Evolutionary conservation across 768 basidiomycete species (phyloP).

Genomic region (Mycena leptocephala): DNA sequence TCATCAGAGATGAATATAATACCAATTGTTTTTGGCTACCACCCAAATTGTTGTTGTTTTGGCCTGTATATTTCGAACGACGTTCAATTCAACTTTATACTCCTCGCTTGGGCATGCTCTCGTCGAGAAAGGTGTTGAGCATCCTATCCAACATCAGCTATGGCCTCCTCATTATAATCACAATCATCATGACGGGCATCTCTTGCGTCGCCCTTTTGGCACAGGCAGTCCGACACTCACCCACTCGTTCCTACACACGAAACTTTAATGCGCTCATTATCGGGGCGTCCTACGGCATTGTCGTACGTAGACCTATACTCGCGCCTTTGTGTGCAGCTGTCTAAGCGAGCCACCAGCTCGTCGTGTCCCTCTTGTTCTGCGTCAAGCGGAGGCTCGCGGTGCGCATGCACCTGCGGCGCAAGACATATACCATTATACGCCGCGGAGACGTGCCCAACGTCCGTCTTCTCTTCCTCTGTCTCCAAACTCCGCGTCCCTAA

Average conservation of each 20-base stretch:
- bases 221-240: slow-evolving; percentile 81
- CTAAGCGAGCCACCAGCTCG: slow-evolving; percentile 57
- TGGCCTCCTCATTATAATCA: slow-evolving; percentile 64
- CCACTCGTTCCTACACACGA: slow-evolving; percentile 65
- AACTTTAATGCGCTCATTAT: slow-evolving; percentile 83
- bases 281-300: slow-evolving; percentile 77
- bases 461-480: slow-evolving; percentile 24
- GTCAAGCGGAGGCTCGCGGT: slow-evolving; percentile 81
- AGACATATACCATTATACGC: slow-evolving; percentile 67
- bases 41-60: too few species aligned
- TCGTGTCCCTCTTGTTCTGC: slow-evolving; percentile 74
- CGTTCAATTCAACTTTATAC: background rate
- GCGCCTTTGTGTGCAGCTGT: background rate
- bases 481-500: background rate
- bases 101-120: slow-evolving; percentile 50
- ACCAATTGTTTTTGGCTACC: slow-evolving; percentile 22
- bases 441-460: slow-evolving; percentile 77
- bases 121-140: slow-evolving; percentile 56
- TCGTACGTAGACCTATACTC: slow-evolving; percentile 62
- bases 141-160: slow-evolving; percentile 73
- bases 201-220: slow-evolving; percentile 78
- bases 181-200: slow-evolving; percentile 70
- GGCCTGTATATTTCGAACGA: slow-evolving; percentile 14
- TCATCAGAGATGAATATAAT: slow-evolving; percentile 36
- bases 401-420: slow-evolving; percentile 73